These are phyloP conservation scores for Fusarium sp. DNA, from an alignment of 2,329 filamentous ascomycete species.

Conservation along the genomic window DNA sequence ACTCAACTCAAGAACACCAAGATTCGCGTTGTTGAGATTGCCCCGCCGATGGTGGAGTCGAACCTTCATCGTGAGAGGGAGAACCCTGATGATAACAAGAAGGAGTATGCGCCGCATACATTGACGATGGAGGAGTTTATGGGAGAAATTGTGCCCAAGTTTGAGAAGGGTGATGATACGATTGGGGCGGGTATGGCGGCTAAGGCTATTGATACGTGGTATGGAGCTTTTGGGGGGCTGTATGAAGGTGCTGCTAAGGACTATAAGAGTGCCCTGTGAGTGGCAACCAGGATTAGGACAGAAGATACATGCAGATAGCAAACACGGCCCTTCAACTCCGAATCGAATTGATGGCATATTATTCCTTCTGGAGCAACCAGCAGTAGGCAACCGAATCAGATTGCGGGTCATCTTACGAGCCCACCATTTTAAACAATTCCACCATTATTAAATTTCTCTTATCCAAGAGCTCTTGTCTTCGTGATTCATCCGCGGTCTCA, in stretches of 20 bases:
- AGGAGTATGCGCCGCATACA: slow-evolving; percentile 55
- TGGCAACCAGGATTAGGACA: neutral
- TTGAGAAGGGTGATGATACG: slow-evolving; percentile 58
- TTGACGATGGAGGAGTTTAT: slow-evolving; percentile 65
- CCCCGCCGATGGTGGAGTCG: slow-evolving; percentile 63
- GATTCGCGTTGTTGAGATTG: slow-evolving; percentile 64
- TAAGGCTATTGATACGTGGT: slow-evolving; percentile 55
- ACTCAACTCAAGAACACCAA: slow-evolving; percentile 56
- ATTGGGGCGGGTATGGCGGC: slow-evolving; percentile 57
- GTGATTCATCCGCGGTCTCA: neutral
- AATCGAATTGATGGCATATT: neutral
- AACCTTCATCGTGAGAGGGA: slow-evolving; percentile 64
- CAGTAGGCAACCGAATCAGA: neutral
- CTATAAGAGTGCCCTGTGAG: neutral
- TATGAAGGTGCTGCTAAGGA: slow-evolving; percentile 25
- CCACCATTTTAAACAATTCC: neutral
- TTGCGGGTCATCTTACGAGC: neutral
- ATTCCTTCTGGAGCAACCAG: neutral
- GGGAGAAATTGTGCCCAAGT: slow-evolving; percentile 54
- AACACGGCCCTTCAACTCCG: neutral
- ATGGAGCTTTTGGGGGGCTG: slow-evolving; percentile 48
- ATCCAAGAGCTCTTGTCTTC: neutral
- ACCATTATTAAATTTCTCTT: neutral
- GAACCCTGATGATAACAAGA: slow-evolving; percentile 68
- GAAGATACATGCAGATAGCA: neutral